These are phyloP conservation scores for Cardiospermum halicacabum DNA, from an alignment of 345 rosid species.

Conservation along the genomic window DNA sequence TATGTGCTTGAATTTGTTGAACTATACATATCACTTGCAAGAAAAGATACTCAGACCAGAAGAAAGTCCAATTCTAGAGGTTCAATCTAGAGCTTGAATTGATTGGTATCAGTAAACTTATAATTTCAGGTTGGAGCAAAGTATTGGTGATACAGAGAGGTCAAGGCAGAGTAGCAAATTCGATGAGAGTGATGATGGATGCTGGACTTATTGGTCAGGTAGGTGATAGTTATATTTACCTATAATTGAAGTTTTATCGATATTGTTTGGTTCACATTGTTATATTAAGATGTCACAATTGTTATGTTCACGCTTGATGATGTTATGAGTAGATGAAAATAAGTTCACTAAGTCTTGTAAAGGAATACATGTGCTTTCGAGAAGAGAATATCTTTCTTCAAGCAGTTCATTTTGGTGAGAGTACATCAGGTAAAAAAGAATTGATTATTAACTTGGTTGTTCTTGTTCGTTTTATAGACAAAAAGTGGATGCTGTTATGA, in stretches of 20 bases:
- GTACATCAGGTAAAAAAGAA: constrained; percentile 65
- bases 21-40: constrained; percentile 74
- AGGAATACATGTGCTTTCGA: constrained; percentile 46
- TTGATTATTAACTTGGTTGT: no score
- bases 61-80: constrained; percentile 39
- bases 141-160: constrained; percentile 53
- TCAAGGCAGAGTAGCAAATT: constrained; percentile 64
- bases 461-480: no score
- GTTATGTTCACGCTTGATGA: neutral
- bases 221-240: constrained; percentile 22
- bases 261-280: neutral
- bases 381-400: constrained; percentile 58
- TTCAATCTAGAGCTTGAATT: constrained; percentile 21
- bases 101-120: constrained; percentile 17
- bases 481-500: no score
- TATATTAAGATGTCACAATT: no score
- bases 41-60: constrained; percentile 48
- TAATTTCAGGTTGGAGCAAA: constrained; percentile 70
- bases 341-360: constrained; percentile 61
- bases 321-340: constrained; percentile 57
- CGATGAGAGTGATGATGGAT: constrained; percentile 91
- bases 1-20: constrained; percentile 82
- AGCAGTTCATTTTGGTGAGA: constrained; percentile 75
- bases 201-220: constrained; percentile 85
- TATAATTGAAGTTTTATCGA: neutral